Conservation (phyloP, 805 yeast species). For the Barnettozyma botsteinii region DNA sequence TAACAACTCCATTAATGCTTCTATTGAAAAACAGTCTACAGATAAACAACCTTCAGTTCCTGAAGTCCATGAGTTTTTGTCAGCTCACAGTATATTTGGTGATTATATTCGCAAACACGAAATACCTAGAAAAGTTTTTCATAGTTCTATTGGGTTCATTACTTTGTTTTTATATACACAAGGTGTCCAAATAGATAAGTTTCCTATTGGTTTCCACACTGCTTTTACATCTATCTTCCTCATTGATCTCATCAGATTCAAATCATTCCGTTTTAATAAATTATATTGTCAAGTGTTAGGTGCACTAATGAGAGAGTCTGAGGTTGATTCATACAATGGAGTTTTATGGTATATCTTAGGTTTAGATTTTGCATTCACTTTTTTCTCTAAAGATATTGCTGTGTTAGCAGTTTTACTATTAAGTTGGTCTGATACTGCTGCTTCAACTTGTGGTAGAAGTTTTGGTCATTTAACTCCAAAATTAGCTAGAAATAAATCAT, state of each 20-base stretch:
- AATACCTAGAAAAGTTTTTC: slow-evolving; percentile 81
- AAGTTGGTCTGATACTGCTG: slow-evolving; percentile 98
- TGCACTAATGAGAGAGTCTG: slow-evolving; percentile 79
- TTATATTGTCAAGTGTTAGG: slow-evolving; percentile 66
- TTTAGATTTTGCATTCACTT: slow-evolving; percentile 57
- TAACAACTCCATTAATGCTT: neutral
- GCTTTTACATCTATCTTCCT: slow-evolving; percentile 52
- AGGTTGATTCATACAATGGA: slow-evolving; percentile 71
- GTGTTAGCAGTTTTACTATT: slow-evolving; percentile 71
- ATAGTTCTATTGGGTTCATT: slow-evolving; percentile 81
- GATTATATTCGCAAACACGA: slow-evolving; percentile 72
- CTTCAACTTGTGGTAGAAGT: slow-evolving; percentile 85
- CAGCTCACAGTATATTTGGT: slow-evolving; percentile 40
- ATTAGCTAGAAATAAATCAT: slow-evolving; percentile 65
- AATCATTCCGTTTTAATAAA: slow-evolving; percentile 54
- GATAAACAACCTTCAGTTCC: neutral
- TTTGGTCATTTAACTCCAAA: slow-evolving; percentile 83
- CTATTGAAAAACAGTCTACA: neutral
- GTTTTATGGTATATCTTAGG: slow-evolving; percentile 86
- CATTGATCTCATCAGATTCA: slow-evolving; percentile 65
- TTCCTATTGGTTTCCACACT: slow-evolving; percentile 53
- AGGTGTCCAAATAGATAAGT: slow-evolving; percentile 49
- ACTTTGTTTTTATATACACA: slow-evolving; percentile 66
- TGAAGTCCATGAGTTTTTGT: slow-evolving; percentile 20
- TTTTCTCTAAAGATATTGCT: slow-evolving; percentile 76